phyloP scores from a whole-genome alignment of 176 grass and related monocot genomes.

The Carex cristatella region DNA sequence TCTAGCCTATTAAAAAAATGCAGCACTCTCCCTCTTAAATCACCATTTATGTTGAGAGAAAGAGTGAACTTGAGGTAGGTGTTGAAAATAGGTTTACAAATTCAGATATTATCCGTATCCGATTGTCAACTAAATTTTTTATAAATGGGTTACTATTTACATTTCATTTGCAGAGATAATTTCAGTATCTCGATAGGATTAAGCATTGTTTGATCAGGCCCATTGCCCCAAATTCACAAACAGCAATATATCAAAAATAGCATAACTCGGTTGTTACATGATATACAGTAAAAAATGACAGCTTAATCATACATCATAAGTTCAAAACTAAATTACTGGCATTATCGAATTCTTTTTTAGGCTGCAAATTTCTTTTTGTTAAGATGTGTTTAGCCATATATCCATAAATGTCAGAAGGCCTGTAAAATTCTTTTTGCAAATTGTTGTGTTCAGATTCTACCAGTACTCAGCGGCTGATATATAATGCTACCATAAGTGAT shows the following conservation, averaged over 20 bases:
- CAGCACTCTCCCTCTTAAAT: not conserved
- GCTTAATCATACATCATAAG: not conserved
- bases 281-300: not conserved
- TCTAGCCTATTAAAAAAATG: not conserved
- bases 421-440: not conserved
- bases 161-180: no score
- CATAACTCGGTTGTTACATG: no score
- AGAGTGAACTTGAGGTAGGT: not conserved
- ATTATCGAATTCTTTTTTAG: not conserved
- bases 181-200: no score
- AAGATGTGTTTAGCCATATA: not conserved
- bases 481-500: not conserved
- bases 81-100: not conserved
- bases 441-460: not conserved
- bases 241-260: no score
- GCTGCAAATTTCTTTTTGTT: not conserved
- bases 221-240: no score
- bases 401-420: not conserved
- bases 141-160: no score
- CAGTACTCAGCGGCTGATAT: not conserved
- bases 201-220: no score
- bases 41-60: not conserved
- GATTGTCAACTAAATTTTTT: no score
- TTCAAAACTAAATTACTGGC: not conserved
- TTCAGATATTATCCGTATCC: not conserved